Evolutionary conservation across 345 rosid species (phyloP).

Genomic region (Rhizophora apiculata): DNA sequence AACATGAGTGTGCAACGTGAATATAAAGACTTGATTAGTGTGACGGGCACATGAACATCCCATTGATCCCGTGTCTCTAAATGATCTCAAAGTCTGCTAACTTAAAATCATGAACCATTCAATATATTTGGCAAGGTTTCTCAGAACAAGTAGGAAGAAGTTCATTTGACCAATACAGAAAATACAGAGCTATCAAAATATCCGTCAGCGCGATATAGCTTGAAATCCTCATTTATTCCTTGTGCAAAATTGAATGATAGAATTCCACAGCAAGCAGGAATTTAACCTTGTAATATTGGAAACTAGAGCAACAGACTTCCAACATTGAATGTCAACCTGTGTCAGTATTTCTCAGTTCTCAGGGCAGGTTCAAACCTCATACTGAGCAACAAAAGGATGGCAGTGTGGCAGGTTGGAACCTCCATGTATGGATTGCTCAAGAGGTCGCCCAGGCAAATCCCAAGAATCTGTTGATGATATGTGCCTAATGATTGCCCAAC

Average conservation of each 20-base stretch:
- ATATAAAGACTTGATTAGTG: background rate
- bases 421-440: background rate
- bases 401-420: no score
- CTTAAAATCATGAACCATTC: background rate
- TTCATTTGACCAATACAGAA: no score
- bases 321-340: background rate
- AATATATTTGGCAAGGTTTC: no score
- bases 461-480: background rate
- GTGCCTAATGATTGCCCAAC: background rate
- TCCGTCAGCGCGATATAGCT: no score
- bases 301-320: background rate
- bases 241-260: no score
- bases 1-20: no score
- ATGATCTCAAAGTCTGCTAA: constrained; percentile 2
- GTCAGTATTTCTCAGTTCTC: no score
- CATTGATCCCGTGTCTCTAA: constrained; percentile 9
- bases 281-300: background rate
- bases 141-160: no score
- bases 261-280: no score
- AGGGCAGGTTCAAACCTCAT: no score
- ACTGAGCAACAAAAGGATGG: background rate
- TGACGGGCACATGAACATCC: constrained; percentile 5
- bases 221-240: no score
- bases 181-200: no score
- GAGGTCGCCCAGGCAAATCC: background rate